Base-by-base conservation (phyloP, 768 basidiomycete genomes). In the Russula foetens region DNA sequence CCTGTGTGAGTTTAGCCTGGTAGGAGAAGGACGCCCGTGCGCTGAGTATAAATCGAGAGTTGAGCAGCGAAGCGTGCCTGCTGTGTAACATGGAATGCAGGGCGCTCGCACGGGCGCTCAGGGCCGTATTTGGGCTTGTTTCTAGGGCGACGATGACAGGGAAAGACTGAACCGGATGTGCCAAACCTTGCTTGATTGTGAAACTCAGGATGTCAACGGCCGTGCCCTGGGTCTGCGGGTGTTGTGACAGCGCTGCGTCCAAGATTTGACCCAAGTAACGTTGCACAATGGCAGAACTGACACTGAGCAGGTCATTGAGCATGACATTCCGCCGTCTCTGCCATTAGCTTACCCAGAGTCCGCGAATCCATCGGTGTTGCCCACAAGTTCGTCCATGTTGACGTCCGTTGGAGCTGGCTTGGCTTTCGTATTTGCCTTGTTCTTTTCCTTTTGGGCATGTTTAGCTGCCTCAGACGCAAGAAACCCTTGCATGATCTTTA, bases 101-200 rank as follows among this genome's bases (percentile, higher is more conserved):
- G 0, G 85, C 82, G 58, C 79, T 86, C 0, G 95, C 97, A 58
- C 92, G 83, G 43, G 82, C 79, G 62, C 87, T 85, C 35, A 94
- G 74, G 4, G 71, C 69, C 0, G 74, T 60, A 39, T 77, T 78
- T 9, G 86, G 77, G 66, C 87, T 88, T 0, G 96, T 97, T 73
- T 98, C 96, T n/a, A 98, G 79, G 7, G 94, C 90, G 9, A 98
- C 82, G 58, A 98, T 87, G 26, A 93, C 82, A 0, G 96, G 94
- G 71, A 97, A 87, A 35, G 92, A 96, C 86, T 92, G 90, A 7
- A 99, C 79, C 0, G 97, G 97, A 73, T 98, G 95, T 6, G 93
- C 92, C 53, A 98, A 78, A 3, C 97, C 97, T 72, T 98, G 96
- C 68, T 88, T 92, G 64, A 98, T 85, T 0, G 94, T 96, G 68